Conservation (phyloP, 306 rosid species). For the Castanea sativa region DNA sequence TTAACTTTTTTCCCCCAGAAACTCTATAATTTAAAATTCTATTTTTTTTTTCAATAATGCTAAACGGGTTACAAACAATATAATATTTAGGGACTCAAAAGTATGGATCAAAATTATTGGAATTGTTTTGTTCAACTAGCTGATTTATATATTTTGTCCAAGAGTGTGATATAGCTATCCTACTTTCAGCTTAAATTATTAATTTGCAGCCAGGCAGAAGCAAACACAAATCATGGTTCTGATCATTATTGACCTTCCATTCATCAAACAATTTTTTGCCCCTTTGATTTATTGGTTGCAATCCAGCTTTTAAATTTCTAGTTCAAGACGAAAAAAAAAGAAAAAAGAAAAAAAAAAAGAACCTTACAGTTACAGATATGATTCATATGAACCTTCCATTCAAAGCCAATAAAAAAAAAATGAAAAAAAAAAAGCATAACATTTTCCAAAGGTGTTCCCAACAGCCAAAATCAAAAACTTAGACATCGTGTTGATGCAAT, state of each 20-base stretch:
- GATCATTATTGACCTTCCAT: background rate
- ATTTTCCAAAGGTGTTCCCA: background rate
- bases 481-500: background rate
- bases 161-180: background rate
- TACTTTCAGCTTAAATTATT: background rate
- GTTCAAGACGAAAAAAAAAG: background rate
- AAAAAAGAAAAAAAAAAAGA: too few species aligned
- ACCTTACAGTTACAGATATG: background rate
- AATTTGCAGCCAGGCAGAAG: background rate
- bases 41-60: too few species aligned
- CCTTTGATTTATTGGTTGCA: background rate
- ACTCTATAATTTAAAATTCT: too few species aligned
- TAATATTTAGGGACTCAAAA: too few species aligned
- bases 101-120: too few species aligned
- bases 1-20: too few species aligned
- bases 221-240: background rate
- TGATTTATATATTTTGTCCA: too few species aligned
- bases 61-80: too few species aligned
- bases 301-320: background rate
- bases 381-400: background rate
- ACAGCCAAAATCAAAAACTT: constrained; percentile 20
- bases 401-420: background rate
- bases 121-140: too few species aligned
- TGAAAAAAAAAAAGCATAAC: background rate
- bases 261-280: background rate